Evolutionary conservation across 129 eudicot genomes (phyloP).

Genomic region (Chrysanthemum makinoi): DNA sequence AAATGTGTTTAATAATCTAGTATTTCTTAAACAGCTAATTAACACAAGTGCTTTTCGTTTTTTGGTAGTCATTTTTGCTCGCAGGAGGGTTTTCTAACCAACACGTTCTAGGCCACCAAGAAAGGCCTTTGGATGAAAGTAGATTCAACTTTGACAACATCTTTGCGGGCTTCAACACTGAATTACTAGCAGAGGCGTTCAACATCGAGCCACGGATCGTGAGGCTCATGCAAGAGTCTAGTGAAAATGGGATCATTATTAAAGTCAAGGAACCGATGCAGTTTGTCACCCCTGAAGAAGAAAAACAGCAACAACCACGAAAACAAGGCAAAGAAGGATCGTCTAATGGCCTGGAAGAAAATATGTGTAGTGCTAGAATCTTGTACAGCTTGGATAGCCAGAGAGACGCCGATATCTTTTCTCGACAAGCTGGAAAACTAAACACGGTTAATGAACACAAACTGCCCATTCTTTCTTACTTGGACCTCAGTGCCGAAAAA

Average conservation of each 20-base stretch:
- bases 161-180: conserved; percentile 44
- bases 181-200: conserved; percentile 66
- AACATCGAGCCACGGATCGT: conserved; percentile 36
- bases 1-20: too few relatives aligned
- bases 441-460: conserved; percentile 42
- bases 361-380: conserved; percentile 43
- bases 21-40: too few relatives aligned
- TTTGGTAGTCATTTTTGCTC: conserved; percentile 45
- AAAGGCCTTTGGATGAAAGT: conserved; percentile 14
- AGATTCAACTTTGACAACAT: conserved; percentile 46
- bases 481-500: conserved; percentile 66
- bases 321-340: background rate
- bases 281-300: conserved; percentile 46
- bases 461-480: conserved; percentile 50
- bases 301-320: conserved; percentile 11
- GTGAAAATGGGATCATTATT: conserved; percentile 47
- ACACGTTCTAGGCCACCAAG: conserved; percentile 20
- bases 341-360: conserved; percentile 54
- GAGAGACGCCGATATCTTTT: conserved; percentile 47
- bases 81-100: conserved; percentile 59
- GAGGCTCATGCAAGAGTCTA: conserved; percentile 41
- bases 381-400: conserved; percentile 43
- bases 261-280: conserved; percentile 40
- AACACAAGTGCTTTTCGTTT: background rate
- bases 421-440: conserved; percentile 51